These are phyloP conservation scores for Yamadazyma olivae DNA, from an alignment of 805 yeast genomes.

Conservation along the genomic window DNA sequence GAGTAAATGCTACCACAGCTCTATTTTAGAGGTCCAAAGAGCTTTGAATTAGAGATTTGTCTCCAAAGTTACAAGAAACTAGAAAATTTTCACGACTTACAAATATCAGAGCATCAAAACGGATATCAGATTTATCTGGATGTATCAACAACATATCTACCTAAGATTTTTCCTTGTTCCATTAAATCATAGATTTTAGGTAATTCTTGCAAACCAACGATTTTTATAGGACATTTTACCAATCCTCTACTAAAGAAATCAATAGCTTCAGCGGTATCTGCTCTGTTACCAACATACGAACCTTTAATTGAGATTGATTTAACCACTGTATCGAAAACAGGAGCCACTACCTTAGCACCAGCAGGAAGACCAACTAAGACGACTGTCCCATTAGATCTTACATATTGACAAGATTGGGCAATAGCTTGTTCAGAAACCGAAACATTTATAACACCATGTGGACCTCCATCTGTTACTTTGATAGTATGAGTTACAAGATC, in stretches of 20 bases:
- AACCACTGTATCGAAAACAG: constrained; percentile 39
- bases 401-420: constrained; percentile 41
- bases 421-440: constrained; percentile 55
- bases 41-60: too few relatives aligned
- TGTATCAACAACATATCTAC: constrained; percentile 45
- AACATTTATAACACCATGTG: constrained; percentile 47
- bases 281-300: constrained; percentile 47
- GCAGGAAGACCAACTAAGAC: constrained; percentile 47
- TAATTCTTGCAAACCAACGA: constrained; percentile 40
- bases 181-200: constrained; percentile 37
- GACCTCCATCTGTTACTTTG: constrained; percentile 57
- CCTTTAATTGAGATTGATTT: constrained; percentile 38
- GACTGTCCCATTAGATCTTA: constrained; percentile 40
- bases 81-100: too few relatives aligned
- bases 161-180: constrained; percentile 42
- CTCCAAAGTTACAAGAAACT: too few relatives aligned
- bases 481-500: constrained; percentile 45
- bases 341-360: constrained; percentile 38
- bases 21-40: too few relatives aligned
- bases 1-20: too few relatives aligned
- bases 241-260: constrained; percentile 44
- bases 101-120: too few relatives aligned
- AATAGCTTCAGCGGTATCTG: constrained; percentile 43
- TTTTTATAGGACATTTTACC: constrained; percentile 39
- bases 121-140: constrained; percentile 30